Evolutionary conservation across 495 filamentous ascomycete genomes (phyloP).

Genomic region (Aspergillus cristatus): DNA sequence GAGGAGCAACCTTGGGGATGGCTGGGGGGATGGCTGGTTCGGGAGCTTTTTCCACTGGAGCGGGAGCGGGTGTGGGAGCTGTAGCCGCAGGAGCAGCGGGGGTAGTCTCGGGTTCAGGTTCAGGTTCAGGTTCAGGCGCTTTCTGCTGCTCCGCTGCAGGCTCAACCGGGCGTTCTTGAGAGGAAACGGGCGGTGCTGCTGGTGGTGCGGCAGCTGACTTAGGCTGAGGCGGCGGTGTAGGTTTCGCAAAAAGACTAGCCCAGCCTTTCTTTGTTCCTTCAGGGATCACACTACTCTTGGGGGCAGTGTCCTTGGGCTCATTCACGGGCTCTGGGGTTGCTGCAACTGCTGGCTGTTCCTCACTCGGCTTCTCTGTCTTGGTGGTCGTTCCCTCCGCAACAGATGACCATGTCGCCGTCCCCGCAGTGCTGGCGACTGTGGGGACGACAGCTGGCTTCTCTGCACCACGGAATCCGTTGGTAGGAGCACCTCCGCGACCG

Average conservation of each 20-base stretch:
- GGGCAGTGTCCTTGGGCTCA: conserved; percentile 8
- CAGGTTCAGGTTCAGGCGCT: conserved; percentile 22
- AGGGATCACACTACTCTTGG: conserved; percentile 36
- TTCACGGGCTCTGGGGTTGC: conserved; percentile 28
- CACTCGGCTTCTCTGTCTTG: conserved; percentile 31
- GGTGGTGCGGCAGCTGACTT: conserved; percentile 20
- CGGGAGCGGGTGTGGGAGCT: conserved; percentile 15
- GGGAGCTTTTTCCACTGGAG: conserved; percentile 18
- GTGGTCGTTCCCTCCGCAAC: conserved; percentile 15
- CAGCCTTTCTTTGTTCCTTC: conserved; percentile 50
- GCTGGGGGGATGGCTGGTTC: conserved; percentile 13
- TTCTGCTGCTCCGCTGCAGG: conserved; percentile 15
- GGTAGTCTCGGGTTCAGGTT: conserved; percentile 15
- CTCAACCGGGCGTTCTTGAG: conserved; percentile 16
- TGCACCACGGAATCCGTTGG: conserved; percentile 39
- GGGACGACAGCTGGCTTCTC: conserved; percentile 33
- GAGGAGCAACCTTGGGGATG: background rate
- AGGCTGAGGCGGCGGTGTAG: conserved; percentile 30
- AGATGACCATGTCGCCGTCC: conserved; percentile 8
- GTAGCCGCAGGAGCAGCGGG: conserved; percentile 12
- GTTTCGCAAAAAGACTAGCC: conserved; percentile 54
- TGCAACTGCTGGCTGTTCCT: conserved; percentile 17
- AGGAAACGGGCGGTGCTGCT: conserved; percentile 19
- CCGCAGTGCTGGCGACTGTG: conserved; percentile 29
- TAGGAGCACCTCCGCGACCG: conserved; percentile 48